Percentiles rank a stretch among this genome's conserved stretches.
phyloP scores from a whole-genome alignment of 2,329 filamentous ascomycete species.

The Pseudogymnoascus sp. region DNA sequence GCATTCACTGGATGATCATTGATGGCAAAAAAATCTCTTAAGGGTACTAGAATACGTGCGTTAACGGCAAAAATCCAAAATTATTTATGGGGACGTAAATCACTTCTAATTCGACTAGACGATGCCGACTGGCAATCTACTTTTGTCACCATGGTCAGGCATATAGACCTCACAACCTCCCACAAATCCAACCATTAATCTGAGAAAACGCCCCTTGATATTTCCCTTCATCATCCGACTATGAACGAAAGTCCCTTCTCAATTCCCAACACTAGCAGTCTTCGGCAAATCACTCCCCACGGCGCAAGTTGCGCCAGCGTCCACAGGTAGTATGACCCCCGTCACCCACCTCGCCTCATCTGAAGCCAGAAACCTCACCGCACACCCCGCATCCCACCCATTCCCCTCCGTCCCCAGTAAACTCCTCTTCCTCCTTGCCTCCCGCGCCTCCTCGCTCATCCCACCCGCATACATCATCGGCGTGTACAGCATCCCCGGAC shows the following conservation, averaged over 20 bases:
- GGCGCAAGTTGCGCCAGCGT: slow-evolving; percentile 38
- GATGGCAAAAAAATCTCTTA: not conserved
- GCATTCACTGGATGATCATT: not conserved
- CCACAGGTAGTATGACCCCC: slow-evolving; percentile 38
- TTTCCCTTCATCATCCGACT: not conserved
- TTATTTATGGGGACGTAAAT: too few relatives aligned
- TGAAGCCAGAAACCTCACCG: slow-evolving; percentile 42
- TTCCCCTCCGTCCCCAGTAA: slow-evolving; percentile 47
- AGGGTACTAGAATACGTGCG: not conserved
- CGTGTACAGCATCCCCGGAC: slow-evolving; percentile 45
- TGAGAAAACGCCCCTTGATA: not conserved
- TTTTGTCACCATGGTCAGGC: not conserved
- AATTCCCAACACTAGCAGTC: not conserved
- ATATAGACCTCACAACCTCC: not conserved
- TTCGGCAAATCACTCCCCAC: slow-evolving; percentile 34
- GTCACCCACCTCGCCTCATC: slow-evolving; percentile 45
- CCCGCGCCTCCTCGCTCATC: slow-evolving; percentile 33
- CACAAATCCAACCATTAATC: not conserved
- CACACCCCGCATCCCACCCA: slow-evolving; percentile 43
- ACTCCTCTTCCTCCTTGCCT: slow-evolving; percentile 34
- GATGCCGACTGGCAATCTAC: not conserved
- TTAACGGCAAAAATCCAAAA: not conserved
- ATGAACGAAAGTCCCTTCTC: not conserved
- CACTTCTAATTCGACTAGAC: not conserved
- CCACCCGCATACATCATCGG: slow-evolving; percentile 37